Base-by-base conservation (phyloP, 2,329 filamentous ascomycete genomes). In the Paracorniculantispora psalliotae region DNA sequence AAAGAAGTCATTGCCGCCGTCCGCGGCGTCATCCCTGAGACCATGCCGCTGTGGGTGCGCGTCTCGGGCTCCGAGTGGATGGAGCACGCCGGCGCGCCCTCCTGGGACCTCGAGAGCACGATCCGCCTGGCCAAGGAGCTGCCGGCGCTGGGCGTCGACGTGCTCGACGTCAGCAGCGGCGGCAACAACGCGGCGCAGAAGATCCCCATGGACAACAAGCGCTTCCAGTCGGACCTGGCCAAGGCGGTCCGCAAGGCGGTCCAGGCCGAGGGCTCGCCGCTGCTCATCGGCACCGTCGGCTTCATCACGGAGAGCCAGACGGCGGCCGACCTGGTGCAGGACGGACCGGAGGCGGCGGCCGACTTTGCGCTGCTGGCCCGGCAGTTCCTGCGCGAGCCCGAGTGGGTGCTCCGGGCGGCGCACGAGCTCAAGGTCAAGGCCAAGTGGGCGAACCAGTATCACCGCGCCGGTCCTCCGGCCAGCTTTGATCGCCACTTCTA, bases 301-400 rank as follows among this genome's bases (percentile, higher is more conserved):
- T 77, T 83, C 60, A 89, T 96, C 66, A 86, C 81, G 39, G 82
- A 82, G 30, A 88, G 86, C 2, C 82, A 86, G 66, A 81, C 88
- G 70, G 91, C 90, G 6, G 81, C 85, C 58, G 72, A 73, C 1
- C 74, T 79, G 63, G 83, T 75, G 60, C 88, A 85, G 67, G 74
- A 77, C 58, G 74, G 70, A 17, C 71, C 58, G 69, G 66, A 53
- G 76, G 83, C 60, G 72, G 75, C 62, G 71, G 75, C 9, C 55
- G 92, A 97, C 68, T 72, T 92, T n/a, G 85, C 88, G 0, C 79
- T 93, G 19, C 79, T 88, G 1, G 92, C 84, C 0, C 80, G 91
- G 59, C 87, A 89, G 67, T 94, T 94, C 73, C 79, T 96, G 74
- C 85, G 91, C 70, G 91, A 96, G 68, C 89, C 92, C 0, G 86